A percentile compares a stretch with the other conserved stretches of the same genome.
Evolutionary conservation across 345 rosid genomes (phyloP).

Genomic region (Pelargonium nanum): DNA sequence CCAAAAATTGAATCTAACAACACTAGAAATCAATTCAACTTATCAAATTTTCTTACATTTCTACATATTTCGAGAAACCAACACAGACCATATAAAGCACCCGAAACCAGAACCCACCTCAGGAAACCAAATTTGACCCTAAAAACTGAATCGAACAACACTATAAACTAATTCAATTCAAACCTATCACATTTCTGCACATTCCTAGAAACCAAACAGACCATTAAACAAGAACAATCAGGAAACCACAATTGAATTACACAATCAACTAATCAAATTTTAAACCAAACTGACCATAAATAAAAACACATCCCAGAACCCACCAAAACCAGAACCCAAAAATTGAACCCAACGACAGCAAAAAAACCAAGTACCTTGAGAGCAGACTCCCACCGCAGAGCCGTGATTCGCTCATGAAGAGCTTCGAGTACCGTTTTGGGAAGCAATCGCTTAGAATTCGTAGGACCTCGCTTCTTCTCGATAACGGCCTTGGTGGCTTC

Average conservation of each 20-base stretch:
- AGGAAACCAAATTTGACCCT: too few relatives aligned
- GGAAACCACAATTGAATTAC: too few relatives aligned
- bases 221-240: neutral
- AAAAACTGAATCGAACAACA: too few relatives aligned
- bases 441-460: conserved; percentile 59
- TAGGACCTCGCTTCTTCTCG: conserved; percentile 62
- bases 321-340: neutral
- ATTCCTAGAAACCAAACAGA: too few relatives aligned
- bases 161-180: too few relatives aligned
- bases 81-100: too few relatives aligned
- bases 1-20: too few relatives aligned
- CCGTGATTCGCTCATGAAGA: conserved; percentile 74
- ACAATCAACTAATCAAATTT: too few relatives aligned
- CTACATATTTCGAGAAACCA: neutral
- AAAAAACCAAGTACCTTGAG: conserved; percentile 40
- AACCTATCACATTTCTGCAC: too few relatives aligned
- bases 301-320: neutral
- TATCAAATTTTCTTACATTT: neutral
- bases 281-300: neutral
- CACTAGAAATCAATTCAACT: too few relatives aligned
- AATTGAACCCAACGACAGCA: neutral
- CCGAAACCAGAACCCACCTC: too few relatives aligned
- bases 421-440: conserved; percentile 81
- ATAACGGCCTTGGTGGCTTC: conserved; percentile 75
- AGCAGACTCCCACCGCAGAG: conserved; percentile 88